Evolutionary conservation across 495 filamentous ascomycete genomes (phyloP).

Genomic region (Aspergillus hancockii): DNA sequence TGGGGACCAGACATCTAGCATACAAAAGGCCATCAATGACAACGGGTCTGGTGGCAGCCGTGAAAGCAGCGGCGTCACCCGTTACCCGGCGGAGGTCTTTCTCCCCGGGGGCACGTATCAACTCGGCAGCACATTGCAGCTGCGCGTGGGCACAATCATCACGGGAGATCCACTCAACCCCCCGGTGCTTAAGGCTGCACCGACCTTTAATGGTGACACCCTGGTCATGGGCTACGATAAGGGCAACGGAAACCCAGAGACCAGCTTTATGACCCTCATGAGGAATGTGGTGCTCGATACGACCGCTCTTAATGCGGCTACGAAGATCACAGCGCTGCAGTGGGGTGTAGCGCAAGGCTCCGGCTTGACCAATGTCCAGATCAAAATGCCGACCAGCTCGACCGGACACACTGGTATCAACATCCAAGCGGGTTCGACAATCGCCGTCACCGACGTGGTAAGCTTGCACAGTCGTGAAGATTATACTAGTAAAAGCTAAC

Average conservation of each 20-base stretch:
- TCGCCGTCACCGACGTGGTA: conserved; percentile 50
- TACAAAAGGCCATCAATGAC: conserved; percentile 42
- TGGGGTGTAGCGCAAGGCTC: conserved; percentile 75
- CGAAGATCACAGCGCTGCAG: conserved; percentile 41
- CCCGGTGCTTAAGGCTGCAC: conserved; percentile 35
- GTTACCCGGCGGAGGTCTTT: conserved; percentile 51
- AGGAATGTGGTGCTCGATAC: conserved; percentile 48
- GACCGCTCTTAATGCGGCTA: conserved; percentile 25
- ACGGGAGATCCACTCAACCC: conserved; percentile 44
- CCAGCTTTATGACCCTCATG: conserved; percentile 42
- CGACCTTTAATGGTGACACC: conserved; percentile 31
- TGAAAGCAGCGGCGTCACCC: conserved; percentile 43
- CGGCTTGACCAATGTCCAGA: conserved; percentile 70
- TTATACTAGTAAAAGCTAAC: conserved; percentile 10
- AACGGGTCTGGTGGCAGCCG: conserved; percentile 36
- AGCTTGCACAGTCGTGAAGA: conserved; percentile 16
- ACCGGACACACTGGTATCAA: conserved; percentile 57
- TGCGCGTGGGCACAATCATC: conserved; percentile 47
- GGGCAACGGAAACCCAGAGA: conserved; percentile 34
- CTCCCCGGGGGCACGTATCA: conserved; percentile 50
- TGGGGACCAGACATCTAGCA: conserved; percentile 44
- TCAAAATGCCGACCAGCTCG: conserved; percentile 61
- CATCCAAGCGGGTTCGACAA: conserved; percentile 44
- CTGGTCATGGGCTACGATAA: conserved; percentile 38
- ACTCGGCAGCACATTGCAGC: conserved; percentile 38